Conservation (phyloP, 495 filamentous ascomycete genomes). For the Penicillium cataractarum region DNA sequence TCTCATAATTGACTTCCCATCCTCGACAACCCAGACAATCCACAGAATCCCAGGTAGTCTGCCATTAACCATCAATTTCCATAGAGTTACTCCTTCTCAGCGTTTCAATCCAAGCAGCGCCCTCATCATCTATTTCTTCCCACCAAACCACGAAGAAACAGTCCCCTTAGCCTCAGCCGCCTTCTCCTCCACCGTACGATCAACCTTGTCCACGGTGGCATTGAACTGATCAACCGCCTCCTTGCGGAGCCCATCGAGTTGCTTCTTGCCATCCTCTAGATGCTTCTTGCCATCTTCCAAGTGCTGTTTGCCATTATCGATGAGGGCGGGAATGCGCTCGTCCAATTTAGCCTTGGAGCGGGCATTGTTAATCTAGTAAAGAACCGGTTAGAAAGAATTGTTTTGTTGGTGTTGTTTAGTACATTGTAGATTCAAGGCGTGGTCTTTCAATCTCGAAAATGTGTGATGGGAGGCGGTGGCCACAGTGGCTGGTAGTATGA, state of each 20-base stretch:
- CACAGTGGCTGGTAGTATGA: neutral
- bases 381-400: neutral
- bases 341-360: constrained; percentile 60
- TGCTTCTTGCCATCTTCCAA: neutral
- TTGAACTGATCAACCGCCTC: constrained; percentile 56
- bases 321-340: constrained; percentile 61
- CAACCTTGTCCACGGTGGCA: constrained; percentile 52
- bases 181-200: constrained; percentile 75
- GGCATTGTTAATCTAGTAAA: constrained; percentile 60
- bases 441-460: too few species aligned
- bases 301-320: constrained; percentile 20
- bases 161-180: constrained; percentile 78
- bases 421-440: too few species aligned
- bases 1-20: constrained; percentile 1
- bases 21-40: neutral
- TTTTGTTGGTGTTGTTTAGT: neutral
- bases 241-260: constrained; percentile 63
- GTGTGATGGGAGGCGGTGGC: neutral
- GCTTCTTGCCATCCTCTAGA: constrained; percentile 60
- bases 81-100: too few species aligned
- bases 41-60: neutral
- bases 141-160: constrained; percentile 79
- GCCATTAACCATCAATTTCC: neutral
- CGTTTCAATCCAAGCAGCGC: neutral
- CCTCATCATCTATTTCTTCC: constrained; percentile 55